Evolutionary conservation across 257 asterid genomes (phyloP), one percentile per base, ranked within the genome.

Genomic region (Salvia rosmarinus): DNA sequence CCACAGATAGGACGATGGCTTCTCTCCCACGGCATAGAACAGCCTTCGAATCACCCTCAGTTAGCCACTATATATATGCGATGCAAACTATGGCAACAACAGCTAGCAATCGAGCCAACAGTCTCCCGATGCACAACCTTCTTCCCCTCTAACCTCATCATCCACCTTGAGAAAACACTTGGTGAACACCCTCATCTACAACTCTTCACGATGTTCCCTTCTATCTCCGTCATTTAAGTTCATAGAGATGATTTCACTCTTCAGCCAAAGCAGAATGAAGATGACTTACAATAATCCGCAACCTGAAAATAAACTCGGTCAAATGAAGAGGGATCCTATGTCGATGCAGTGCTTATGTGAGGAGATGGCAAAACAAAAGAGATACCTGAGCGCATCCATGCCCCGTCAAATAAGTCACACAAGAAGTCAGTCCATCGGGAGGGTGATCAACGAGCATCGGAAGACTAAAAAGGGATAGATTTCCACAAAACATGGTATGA

Each of bases 31-130:
- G 99, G 77, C 82, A 88, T 16, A 94, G 90, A 74, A 94, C 98
- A 47, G 96, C 99, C 85, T 96, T 85, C 21, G 99, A 94, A 82
- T 94, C 99, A 11, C 99, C 99, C 99, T 69, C 96, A 82, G 66
- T 94, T 94, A 13, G 98, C 89, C 76, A 88, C 99, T 46, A 95
- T 85, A n/a, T 55, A 95, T 88, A 78, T 95, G 99, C 63, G 98
- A 93, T 89, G 79, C 97, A 94, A 66, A 94, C 94, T 20, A 89
- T 11, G 17, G 96, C 92, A 21, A 86, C 96, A 16, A 91, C 94
- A 25, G 97, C 91, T 43, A 97, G 97, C 91, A 47, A 97, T 94
- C 20, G 97, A 91, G 32, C 99, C 99, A 19, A 89, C 97, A 5
- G 97, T 94, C 67, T 91, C 97, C 16, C 95, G 91, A 32, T 25